Evolutionary conservation across 2,329 filamentous ascomycete species (phyloP).

Genomic region (Pseudocercospora crystallina): DNA sequence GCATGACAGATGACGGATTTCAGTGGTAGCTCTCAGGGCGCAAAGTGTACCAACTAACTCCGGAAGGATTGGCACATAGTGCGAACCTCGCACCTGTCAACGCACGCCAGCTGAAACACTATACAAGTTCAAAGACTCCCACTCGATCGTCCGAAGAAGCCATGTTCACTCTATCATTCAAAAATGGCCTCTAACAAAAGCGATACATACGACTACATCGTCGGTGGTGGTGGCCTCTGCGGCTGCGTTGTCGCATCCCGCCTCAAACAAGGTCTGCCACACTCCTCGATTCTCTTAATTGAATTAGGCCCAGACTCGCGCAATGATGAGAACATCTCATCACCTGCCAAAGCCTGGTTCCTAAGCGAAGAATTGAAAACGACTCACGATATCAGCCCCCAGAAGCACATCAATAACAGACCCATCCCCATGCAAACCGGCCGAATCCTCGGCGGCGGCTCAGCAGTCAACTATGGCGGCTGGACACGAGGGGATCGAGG

Average conservation of each 20-base stretch:
- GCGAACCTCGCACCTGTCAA: no score
- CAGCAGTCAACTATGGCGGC: constrained; percentile 11
- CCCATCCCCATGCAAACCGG: constrained; percentile 5
- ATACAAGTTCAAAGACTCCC: no score
- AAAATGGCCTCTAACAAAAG: no score
- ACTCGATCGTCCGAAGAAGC: no score
- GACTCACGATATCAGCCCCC: constrained; percentile 2
- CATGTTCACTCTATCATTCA: no score
- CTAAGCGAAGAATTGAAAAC: not conserved
- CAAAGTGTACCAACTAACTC: no score
- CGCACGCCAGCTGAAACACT: no score
- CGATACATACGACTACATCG: constrained; percentile 70
- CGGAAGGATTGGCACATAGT: no score
- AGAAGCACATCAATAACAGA: constrained; percentile 1
- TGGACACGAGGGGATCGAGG: constrained; percentile 12
- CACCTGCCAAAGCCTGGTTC: constrained; percentile 6
- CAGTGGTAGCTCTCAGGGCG: no score
- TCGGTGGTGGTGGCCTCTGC: constrained; percentile 80
- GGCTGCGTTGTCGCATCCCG: constrained; percentile 81
- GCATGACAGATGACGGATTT: no score
- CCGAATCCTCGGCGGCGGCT: constrained; percentile 5
- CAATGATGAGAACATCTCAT: constrained; percentile 43
- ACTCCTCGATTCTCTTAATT: constrained; percentile 76
- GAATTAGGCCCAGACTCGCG: constrained; percentile 87
- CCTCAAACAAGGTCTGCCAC: constrained; percentile 75